Percentiles rank a stretch among this genome's conserved stretches.
phyloP scores from a whole-genome alignment of 179 eudicot genomes.

The Pouteria campechiana region DNA sequence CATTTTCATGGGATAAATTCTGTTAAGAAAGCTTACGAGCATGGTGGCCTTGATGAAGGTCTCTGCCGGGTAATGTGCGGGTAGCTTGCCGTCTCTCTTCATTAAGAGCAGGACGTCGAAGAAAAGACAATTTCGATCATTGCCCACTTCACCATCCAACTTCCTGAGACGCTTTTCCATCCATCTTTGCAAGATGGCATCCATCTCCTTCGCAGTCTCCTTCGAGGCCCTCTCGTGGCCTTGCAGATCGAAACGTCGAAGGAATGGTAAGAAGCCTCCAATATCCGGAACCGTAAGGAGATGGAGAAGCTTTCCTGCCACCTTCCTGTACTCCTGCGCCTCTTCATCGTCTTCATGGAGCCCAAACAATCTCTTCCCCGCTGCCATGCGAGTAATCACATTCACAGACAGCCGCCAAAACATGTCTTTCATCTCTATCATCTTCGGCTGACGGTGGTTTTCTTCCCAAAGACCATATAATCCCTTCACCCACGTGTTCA shows the following conservation, averaged over 20 bases:
- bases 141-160: background rate
- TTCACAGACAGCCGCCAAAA: no score
- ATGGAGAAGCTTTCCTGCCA: constrained; percentile 6
- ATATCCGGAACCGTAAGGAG: constrained; percentile 4
- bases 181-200: constrained; percentile 17
- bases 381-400: no score
- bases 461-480: no score
- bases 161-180: constrained; percentile 19
- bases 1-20: no score
- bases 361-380: no score
- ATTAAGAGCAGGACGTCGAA: constrained; percentile 18
- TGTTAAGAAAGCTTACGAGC: constrained; percentile 13
- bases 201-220: constrained; percentile 15
- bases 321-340: constrained; percentile 6
- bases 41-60: constrained; percentile 24
- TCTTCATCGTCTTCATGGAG: constrained; percentile 1
- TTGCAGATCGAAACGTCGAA: constrained; percentile 31
- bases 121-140: constrained; percentile 5
- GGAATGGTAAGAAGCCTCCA: constrained; percentile 17
- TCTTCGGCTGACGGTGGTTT: no score
- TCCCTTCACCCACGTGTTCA: no score
- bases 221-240: constrained; percentile 21
- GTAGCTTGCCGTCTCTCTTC: background rate
- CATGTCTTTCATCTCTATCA: no score
- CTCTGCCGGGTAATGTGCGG: constrained; percentile 11